Percentiles rank a stretch among this genome's conserved stretches.
Evolutionary conservation across 2,329 filamentous ascomycete genomes (phyloP).

Genomic region (Alternaria sp.): DNA sequence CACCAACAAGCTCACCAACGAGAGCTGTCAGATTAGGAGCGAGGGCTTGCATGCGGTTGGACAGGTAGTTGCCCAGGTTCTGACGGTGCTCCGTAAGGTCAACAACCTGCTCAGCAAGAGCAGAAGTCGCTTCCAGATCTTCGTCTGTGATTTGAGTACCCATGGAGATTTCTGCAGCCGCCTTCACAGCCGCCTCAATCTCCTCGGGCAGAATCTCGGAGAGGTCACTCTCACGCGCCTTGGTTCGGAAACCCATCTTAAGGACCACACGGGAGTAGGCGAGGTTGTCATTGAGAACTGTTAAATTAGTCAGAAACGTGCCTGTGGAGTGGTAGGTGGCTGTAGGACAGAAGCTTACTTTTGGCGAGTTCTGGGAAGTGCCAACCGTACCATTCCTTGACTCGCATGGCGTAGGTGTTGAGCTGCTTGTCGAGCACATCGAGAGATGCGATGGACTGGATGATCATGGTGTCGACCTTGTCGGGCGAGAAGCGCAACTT

Average conservation of each 20-base stretch:
- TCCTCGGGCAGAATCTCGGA: conserved; percentile 88
- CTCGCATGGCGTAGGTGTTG: conserved; percentile 98
- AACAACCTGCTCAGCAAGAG: conserved; percentile 92
- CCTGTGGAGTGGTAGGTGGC: neutral
- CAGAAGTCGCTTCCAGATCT: conserved; percentile 91
- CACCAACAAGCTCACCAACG: conserved; percentile 91
- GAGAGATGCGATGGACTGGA: conserved; percentile 87
- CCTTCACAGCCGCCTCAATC: conserved; percentile 89
- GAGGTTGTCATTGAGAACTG: conserved; percentile 73
- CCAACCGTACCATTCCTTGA: conserved; percentile 99
- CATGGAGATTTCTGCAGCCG: conserved; percentile 96
- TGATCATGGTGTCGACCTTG: conserved; percentile 99
- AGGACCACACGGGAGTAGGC: conserved; percentile 85
- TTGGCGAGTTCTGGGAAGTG: conserved; percentile 98
- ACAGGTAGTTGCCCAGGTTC: conserved; percentile 87
- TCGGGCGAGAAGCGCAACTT: conserved; percentile 99
- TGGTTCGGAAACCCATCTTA: conserved; percentile 86
- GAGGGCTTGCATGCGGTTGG: conserved; percentile 94
- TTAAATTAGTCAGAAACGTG: neutral
- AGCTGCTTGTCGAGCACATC: conserved; percentile 99
- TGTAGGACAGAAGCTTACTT: conserved; percentile 58
- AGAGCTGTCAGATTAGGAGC: conserved; percentile 94
- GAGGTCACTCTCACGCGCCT: conserved; percentile 77
- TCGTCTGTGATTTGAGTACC: conserved; percentile 94
- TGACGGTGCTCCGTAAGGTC: conserved; percentile 82